Evolutionary conservation across 2,329 filamentous ascomycete genomes (phyloP).

Genomic region (Acrocalymma vagum): DNA sequence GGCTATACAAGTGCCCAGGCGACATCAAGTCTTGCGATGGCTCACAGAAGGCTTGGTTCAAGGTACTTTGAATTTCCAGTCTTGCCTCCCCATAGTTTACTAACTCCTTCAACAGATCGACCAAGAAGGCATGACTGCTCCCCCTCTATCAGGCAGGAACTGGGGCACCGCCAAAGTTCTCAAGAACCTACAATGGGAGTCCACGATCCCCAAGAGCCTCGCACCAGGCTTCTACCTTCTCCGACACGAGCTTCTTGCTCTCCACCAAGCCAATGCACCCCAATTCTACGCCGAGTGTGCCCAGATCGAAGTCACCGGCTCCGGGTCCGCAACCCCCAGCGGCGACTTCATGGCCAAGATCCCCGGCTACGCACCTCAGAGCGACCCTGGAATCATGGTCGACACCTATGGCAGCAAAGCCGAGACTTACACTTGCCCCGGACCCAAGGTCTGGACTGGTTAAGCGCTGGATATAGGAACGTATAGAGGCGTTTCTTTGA

Average conservation of each 20-base stretch:
- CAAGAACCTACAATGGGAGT: conserved; percentile 61
- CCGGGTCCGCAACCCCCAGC: conserved; percentile 55
- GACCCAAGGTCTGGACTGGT: conserved; percentile 60
- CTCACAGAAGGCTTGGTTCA: conserved; percentile 65
- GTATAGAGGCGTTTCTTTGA: too few relatives aligned
- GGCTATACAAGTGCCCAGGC: conserved; percentile 58
- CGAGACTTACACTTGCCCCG: conserved; percentile 58
- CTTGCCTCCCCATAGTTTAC: neutral
- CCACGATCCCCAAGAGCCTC: conserved; percentile 59
- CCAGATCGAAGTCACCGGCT: conserved; percentile 62
- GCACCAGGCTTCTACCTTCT: conserved; percentile 45
- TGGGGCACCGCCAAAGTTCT: conserved; percentile 61
- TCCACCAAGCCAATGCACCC: conserved; percentile 62
- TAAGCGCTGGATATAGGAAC: too few relatives aligned
- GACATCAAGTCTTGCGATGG: conserved; percentile 62
- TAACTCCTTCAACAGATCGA: conserved; percentile 44
- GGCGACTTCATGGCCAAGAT: conserved; percentile 55
- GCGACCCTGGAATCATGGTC: conserved; percentile 60
- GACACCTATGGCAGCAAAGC: conserved; percentile 58
- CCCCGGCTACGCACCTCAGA: conserved; percentile 51
- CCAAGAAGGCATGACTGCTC: conserved; percentile 60
- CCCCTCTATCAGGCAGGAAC: conserved; percentile 54
- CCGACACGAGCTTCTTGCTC: conserved; percentile 65
- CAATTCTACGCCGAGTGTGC: conserved; percentile 67
- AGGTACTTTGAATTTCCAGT: conserved; percentile 50